Evolutionary conservation across 192 early-diverging fungal species (phyloP).

Genomic region (Globomyces pollinis-pini): DNA sequence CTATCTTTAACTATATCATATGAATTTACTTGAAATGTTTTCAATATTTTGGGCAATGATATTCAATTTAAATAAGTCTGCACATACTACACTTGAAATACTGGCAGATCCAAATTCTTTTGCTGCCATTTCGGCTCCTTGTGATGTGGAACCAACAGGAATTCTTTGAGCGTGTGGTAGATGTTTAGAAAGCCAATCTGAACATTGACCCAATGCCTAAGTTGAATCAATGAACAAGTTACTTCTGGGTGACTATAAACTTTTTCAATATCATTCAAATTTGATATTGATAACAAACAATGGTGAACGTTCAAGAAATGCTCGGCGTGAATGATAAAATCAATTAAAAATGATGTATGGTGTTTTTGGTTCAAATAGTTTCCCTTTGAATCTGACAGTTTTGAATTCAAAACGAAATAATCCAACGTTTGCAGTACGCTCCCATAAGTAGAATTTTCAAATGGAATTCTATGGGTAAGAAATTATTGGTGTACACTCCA

Average conservation of each 20-base stretch:
- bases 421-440: constrained; percentile 81
- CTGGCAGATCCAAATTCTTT: constrained; percentile 71
- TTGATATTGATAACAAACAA: constrained; percentile 54
- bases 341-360: not conserved
- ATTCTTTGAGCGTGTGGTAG: constrained; percentile 66
- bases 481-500: too few species aligned
- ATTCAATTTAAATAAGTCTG: constrained; percentile 69
- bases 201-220: constrained; percentile 76
- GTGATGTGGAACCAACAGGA: constrained; percentile 70
- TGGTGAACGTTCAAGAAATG: constrained; percentile 78
- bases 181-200: constrained; percentile 61
- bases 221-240: constrained; percentile 4
- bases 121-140: constrained; percentile 81
- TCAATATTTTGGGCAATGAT: constrained; percentile 73
- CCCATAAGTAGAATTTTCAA: constrained; percentile 91
- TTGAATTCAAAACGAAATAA: constrained; percentile 50
- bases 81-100: constrained; percentile 71
- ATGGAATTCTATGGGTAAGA: too few species aligned
- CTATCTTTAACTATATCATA: constrained; percentile 24
- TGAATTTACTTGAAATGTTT: constrained; percentile 57
- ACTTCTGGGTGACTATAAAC: constrained; percentile 66
- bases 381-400: not conserved
- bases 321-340: constrained; percentile 69
- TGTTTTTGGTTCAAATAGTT: not conserved
- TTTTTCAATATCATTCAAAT: constrained; percentile 55